phyloP scores from a whole-genome alignment of 169 alveolate genomes.

The Eimeria falciformis region DNA sequence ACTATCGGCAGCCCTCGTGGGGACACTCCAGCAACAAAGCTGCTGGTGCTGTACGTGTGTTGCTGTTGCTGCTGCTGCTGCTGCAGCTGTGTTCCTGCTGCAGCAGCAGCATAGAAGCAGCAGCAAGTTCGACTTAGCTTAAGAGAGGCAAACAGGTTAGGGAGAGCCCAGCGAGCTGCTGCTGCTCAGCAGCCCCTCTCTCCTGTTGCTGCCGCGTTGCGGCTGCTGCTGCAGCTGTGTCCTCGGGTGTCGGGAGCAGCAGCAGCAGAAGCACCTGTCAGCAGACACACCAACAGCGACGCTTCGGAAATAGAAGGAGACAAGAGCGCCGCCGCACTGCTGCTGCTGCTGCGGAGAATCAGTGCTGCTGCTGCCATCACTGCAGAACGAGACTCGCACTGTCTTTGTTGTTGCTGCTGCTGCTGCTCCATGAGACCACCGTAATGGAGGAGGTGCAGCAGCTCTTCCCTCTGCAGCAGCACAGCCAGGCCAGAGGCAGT shows the following conservation, averaged over 20 bases:
- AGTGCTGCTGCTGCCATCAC: constrained; percentile 36
- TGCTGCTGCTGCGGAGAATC: constrained; percentile 45
- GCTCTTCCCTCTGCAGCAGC: constrained; percentile 48
- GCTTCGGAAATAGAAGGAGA: constrained; percentile 24
- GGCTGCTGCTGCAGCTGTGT: neutral
- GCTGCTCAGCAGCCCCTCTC: neutral
- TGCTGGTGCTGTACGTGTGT: neutral
- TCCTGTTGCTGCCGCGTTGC: constrained; percentile 46
- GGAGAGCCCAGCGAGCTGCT: constrained; percentile 18
- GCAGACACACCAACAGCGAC: constrained; percentile 45
- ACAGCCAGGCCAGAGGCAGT: neutral
- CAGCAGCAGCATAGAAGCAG: neutral
- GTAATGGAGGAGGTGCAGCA: constrained; percentile 15
- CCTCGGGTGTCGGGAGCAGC: constrained; percentile 24
- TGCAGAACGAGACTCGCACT: constrained; percentile 11
- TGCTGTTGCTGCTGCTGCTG: neutral
- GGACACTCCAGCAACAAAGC: too few relatives aligned
- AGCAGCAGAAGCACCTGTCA: constrained; percentile 43
- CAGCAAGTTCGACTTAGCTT: neutral
- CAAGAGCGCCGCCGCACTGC: neutral
- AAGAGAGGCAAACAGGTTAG: constrained; percentile 4
- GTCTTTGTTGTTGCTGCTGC: constrained; percentile 45
- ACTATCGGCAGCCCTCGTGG: neutral
- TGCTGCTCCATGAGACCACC: constrained; percentile 3
- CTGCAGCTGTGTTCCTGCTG: neutral